phyloP scores from a whole-genome alignment of 75 land plant species.

The Larix kaempferi region DNA sequence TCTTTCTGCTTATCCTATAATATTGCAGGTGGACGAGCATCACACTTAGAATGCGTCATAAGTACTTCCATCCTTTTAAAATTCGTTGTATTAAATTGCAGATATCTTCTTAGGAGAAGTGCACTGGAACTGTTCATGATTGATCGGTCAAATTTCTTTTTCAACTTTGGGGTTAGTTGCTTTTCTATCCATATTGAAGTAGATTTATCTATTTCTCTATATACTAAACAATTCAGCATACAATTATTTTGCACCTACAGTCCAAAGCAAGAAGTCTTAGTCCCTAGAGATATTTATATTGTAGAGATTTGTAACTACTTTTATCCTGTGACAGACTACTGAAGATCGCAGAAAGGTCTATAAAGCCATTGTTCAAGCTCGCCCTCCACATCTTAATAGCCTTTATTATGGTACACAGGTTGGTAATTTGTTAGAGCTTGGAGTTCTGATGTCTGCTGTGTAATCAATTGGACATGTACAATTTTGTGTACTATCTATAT shows the following conservation, averaged over 20 bases:
- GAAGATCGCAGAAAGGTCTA: conserved; percentile 79
- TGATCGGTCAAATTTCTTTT: conserved; percentile 92
- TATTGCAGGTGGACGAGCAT: no score
- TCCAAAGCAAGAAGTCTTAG: not conserved
- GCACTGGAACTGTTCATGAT: conserved; percentile 97
- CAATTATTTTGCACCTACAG: not conserved
- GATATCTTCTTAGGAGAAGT: conserved; percentile 92
- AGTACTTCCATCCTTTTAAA: not conserved
- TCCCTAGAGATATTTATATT: not conserved
- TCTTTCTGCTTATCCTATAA: not conserved
- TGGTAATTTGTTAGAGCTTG: conserved; percentile 1
- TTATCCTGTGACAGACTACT: conserved; percentile 42
- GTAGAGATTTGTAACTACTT: not conserved
- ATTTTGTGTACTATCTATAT: not conserved
- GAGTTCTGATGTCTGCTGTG: not conserved
- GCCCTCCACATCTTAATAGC: conserved; percentile 90
- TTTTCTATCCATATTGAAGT: not conserved
- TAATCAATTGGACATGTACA: not conserved
- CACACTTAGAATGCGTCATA: no score
- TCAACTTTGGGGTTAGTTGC: conserved; percentile 85
- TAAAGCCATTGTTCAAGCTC: conserved; percentile 87
- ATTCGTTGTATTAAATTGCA: conserved; percentile 17
- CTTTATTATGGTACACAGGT: conserved; percentile 97
- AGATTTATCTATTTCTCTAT: not conserved
- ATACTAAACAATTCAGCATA: not conserved